Percentiles rank a stretch among this genome's conserved stretches.
phyloP scores from a whole-genome alignment of 345 rosid genomes.

The Acer saccharum region DNA sequence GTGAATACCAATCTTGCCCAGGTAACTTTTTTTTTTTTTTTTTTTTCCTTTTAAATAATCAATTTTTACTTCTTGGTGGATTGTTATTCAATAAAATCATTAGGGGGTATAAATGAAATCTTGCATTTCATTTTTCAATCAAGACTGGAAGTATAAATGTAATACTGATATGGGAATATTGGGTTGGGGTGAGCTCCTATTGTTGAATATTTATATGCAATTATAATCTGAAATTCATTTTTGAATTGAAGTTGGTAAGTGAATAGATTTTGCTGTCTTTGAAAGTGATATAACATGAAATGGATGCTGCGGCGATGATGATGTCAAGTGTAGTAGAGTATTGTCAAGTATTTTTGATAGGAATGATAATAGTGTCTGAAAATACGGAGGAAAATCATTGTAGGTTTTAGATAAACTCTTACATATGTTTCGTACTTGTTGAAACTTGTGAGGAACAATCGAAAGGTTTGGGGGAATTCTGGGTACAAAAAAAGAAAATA shows the following conservation, averaged over 20 bases:
- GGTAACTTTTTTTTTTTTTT: slow-evolving; percentile 29
- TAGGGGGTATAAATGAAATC: neutral
- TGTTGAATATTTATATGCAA: neutral
- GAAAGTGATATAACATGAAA: neutral
- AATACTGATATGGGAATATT: neutral
- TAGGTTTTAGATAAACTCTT: neutral
- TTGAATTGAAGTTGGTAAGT: neutral
- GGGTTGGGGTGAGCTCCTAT: neutral
- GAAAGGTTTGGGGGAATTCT: neutral
- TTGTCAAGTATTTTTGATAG: neutral
- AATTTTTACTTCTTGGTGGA: neutral
- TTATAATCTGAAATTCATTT: neutral
- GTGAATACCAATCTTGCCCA: slow-evolving; percentile 48
- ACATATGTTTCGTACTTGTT: neutral
- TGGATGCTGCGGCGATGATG: neutral
- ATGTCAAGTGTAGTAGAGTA: neutral
- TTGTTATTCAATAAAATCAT: neutral
- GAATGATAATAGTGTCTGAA: neutral
- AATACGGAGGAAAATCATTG: too few relatives aligned
- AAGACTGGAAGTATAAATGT: neutral
- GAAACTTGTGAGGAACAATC: neutral
- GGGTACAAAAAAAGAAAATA: neutral
- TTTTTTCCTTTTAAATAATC: neutral
- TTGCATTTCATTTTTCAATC: neutral
- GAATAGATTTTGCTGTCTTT: neutral